Percentiles rank a stretch among this genome's conserved stretches.
Conservation (phyloP, 2,329 filamentous ascomycete genomes). For the Coniochaeta sp. region DNA sequence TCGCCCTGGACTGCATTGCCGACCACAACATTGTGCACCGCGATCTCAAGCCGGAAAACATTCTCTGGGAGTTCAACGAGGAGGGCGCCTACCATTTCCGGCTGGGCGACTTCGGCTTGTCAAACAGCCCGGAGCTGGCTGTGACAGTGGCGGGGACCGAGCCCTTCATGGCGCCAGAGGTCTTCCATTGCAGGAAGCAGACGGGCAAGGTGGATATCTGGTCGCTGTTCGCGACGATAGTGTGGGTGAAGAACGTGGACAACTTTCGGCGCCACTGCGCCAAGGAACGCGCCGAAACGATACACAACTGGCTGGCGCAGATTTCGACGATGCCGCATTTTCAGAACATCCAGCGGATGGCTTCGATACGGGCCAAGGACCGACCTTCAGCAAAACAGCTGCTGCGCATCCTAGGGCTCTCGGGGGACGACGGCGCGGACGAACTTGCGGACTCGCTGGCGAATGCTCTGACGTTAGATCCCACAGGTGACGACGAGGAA, state of each 20-base stretch:
- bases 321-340: not conserved
- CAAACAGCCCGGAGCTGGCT: conserved; percentile 13
- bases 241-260: conserved; percentile 14
- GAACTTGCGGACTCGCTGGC: not conserved
- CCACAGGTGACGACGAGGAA: not conserved
- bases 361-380: conserved; percentile 8
- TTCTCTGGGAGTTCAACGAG: conserved; percentile 12
- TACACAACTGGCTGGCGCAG: conserved; percentile 10
- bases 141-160: conserved; percentile 16
- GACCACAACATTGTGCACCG: conserved; percentile 15
- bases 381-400: conserved; percentile 10
- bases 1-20: conserved; percentile 13
- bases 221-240: conserved; percentile 22
- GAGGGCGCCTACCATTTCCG: conserved; percentile 11
- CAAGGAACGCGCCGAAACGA: conserved; percentile 4
- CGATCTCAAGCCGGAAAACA: conserved; percentile 18
- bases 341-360: conserved; percentile 8
- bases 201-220: conserved; percentile 19
- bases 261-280: conserved; percentile 12
- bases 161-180: conserved; percentile 21
- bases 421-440: not conserved
- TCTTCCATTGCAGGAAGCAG: conserved; percentile 12
- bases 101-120: conserved; percentile 17
- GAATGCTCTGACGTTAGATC: not conserved
- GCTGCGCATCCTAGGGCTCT: conserved; percentile 9